phyloP scores from a whole-genome alignment of 108 stramenopile genomes.

The Epithemia pelagica region DNA sequence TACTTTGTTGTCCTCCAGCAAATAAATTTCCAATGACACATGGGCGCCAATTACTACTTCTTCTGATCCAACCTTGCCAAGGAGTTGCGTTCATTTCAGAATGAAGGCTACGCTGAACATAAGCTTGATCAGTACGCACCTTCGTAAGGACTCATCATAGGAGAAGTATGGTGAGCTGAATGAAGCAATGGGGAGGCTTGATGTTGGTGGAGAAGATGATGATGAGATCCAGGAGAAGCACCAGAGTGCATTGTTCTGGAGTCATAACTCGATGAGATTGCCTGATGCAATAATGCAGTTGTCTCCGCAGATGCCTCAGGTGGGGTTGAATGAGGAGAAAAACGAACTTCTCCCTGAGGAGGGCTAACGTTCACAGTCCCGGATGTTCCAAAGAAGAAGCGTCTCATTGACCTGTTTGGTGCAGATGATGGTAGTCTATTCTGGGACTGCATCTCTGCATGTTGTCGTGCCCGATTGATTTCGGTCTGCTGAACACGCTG shows the following conservation, averaged over 20 bases:
- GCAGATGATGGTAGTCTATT: too few relatives aligned
- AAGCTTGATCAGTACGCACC: background rate
- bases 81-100: too few relatives aligned
- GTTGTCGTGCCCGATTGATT: background rate
- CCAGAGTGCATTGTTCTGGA: background rate
- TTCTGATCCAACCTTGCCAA: too few relatives aligned
- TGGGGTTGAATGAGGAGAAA: background rate
- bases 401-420: too few relatives aligned
- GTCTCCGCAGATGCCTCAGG: background rate
- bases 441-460: background rate
- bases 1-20: too few relatives aligned
- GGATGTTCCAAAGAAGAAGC: background rate
- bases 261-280: background rate
- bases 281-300: background rate
- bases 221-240: background rate
- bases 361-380: background rate
- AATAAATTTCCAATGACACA: too few relatives aligned
- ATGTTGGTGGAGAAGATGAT: background rate
- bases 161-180: background rate
- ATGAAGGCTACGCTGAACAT: background rate
- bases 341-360: background rate
- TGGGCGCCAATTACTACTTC: too few relatives aligned
- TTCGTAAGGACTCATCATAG: background rate
- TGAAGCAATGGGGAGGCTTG: background rate
- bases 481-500: background rate